Conservation (phyloP, 2,329 filamentous ascomycete species). For the Colletotrichum shisoi region DNA sequence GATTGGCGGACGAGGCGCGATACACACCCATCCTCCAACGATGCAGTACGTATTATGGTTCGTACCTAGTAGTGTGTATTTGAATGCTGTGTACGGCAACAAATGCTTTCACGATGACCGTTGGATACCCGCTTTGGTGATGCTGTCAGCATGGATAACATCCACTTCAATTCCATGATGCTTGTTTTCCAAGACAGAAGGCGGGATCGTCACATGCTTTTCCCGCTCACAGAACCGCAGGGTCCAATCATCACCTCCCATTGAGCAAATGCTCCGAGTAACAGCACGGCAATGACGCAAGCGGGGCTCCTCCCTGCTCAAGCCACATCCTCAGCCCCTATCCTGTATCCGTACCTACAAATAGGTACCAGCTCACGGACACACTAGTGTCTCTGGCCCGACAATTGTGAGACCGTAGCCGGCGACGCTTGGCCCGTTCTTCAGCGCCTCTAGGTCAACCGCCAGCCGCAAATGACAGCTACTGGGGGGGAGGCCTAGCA, state of each 20-base stretch:
- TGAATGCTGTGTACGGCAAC: not conserved
- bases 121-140: not conserved
- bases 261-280: constrained; percentile 31
- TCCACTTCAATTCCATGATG: constrained; percentile 16
- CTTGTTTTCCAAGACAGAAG: constrained; percentile 19
- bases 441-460: constrained; percentile 9
- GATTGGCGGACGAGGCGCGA: constrained; percentile 17
- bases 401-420: constrained; percentile 23
- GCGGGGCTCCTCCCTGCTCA: constrained; percentile 21
- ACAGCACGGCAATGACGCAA: constrained; percentile 33
- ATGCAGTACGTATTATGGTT: not conserved
- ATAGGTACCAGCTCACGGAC: too few relatives aligned
- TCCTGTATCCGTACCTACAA: too few relatives aligned
- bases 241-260: constrained; percentile 21
- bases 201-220: constrained; percentile 36
- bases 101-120: not conserved
- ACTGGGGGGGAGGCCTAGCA: not conserved
- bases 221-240: constrained; percentile 3
- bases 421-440: constrained; percentile 26
- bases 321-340: constrained; percentile 15
- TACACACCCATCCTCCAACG: not conserved
- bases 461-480: constrained; percentile 13
- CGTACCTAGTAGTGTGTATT: not conserved
- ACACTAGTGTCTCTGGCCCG: constrained; percentile 12
- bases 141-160: constrained; percentile 1